These are phyloP conservation scores for Venturia pyrina DNA, from an alignment of 2,329 filamentous ascomycete species.

Conservation along the genomic window DNA sequence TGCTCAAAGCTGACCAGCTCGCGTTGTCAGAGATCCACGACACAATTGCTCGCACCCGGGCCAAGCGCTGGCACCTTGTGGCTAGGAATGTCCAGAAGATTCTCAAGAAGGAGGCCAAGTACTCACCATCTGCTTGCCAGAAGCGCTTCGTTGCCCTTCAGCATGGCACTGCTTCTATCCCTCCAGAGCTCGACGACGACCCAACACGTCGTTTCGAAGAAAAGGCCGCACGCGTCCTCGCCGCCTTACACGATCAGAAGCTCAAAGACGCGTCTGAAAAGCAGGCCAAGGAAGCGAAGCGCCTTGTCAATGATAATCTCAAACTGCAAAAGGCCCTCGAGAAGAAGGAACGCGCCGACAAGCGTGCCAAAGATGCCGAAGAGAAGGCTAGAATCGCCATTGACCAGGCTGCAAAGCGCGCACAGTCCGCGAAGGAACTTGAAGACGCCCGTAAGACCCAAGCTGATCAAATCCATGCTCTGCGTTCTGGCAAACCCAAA, in stretches of 20 bases:
- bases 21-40: slow-evolving; percentile 34
- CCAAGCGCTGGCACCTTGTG: slow-evolving; percentile 36
- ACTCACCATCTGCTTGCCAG: slow-evolving; percentile 37
- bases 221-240: slow-evolving; percentile 20
- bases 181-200: slow-evolving; percentile 33
- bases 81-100: slow-evolving; percentile 31
- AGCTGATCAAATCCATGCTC: not conserved
- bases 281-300: slow-evolving; percentile 1
- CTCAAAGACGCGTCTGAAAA: slow-evolving; percentile 1
- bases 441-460: not conserved
- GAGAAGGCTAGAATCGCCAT: slow-evolving; percentile 4
- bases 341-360: slow-evolving; percentile 1
- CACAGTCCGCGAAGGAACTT: not conserved
- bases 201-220: slow-evolving; percentile 28
- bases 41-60: slow-evolving; percentile 29
- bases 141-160: slow-evolving; percentile 32
- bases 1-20: slow-evolving; percentile 29
- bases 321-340: slow-evolving; percentile 1
- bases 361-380: slow-evolving; percentile 4
- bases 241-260: slow-evolving; percentile 1
- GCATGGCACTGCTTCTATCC: slow-evolving; percentile 34
- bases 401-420: slow-evolving; percentile 3
- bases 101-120: slow-evolving; percentile 29
- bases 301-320: not conserved
- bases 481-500: slow-evolving; percentile 1